Percentiles rank a stretch among this genome's conserved stretches.
Evolutionary conservation across 345 rosid species (phyloP).

Genomic region (Linum tenue): DNA sequence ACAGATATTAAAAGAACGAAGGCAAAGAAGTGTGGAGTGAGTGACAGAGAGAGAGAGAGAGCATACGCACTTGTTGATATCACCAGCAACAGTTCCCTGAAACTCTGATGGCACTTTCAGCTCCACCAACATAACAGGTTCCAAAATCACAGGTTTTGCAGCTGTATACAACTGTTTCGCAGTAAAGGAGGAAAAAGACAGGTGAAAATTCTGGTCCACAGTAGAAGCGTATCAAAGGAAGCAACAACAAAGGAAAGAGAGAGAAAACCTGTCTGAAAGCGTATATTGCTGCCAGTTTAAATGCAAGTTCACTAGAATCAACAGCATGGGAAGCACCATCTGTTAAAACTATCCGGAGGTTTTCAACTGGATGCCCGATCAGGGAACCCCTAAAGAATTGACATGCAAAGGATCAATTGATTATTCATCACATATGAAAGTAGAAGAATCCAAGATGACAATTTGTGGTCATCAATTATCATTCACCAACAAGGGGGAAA

Average conservation of each 20-base stretch:
- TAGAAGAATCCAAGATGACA: not conserved
- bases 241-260: not conserved
- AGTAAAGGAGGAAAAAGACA: not conserved
- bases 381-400: conserved; percentile 58
- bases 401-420: not conserved
- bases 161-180: conserved; percentile 59
- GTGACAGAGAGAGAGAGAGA: not conserved
- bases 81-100: conserved; percentile 96
- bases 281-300: conserved; percentile 91
- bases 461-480: no score
- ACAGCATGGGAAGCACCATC: conserved; percentile 96
- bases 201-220: no score
- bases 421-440: not conserved
- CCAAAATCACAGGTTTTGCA: conserved; percentile 85
- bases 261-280: conserved; percentile 77
- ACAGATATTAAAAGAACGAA: not conserved
- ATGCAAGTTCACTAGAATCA: conserved; percentile 98
- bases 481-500: no score
- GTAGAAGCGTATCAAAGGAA: no score
- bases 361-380: conserved; percentile 96
- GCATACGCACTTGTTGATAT: conserved; percentile 77
- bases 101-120: conserved; percentile 90
- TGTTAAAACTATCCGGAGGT: conserved; percentile 64
- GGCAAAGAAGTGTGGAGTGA: no score
- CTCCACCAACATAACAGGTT: conserved; percentile 95